phyloP scores from a whole-genome alignment of 306 rosid species.

The Ochetophila trinervis region DNA sequence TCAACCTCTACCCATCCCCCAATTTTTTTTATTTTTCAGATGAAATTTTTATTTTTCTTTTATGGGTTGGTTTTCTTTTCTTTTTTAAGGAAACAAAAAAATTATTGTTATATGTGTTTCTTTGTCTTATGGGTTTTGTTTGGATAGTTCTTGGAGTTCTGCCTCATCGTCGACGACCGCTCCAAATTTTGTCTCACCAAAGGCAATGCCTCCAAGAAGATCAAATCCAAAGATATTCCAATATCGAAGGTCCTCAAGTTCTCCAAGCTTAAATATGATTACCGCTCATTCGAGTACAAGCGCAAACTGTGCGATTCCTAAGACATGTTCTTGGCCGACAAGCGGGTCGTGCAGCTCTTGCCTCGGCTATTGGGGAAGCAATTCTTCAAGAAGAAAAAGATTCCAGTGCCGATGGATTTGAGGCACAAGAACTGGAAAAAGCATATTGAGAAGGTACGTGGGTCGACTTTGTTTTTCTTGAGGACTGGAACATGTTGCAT shows the following conservation, averaged over 20 bases:
- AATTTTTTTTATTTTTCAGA: too few relatives aligned
- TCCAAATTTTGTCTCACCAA: conserved; percentile 47
- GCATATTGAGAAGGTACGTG: conserved; percentile 53
- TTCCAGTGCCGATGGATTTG: conserved; percentile 76
- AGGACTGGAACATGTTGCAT: conserved; percentile 77
- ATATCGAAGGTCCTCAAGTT: conserved; percentile 54
- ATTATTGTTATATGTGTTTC: too few relatives aligned
- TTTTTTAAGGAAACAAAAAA: too few relatives aligned
- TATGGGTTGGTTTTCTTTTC: too few relatives aligned
- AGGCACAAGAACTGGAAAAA: conserved; percentile 70
- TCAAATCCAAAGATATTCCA: conserved; percentile 51
- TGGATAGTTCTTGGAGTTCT: conserved; percentile 48
- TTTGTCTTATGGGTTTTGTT: too few relatives aligned
- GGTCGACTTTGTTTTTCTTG: conserved; percentile 49
- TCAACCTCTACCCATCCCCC: too few relatives aligned
- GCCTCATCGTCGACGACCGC: conserved; percentile 74
- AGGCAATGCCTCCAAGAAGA: conserved; percentile 40
- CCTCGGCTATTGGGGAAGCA: conserved; percentile 62
- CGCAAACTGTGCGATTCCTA: conserved; percentile 64
- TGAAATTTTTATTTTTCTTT: too few relatives aligned
- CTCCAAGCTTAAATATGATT: conserved; percentile 65
- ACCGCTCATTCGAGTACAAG: conserved; percentile 66
- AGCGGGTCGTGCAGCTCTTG: conserved; percentile 44
- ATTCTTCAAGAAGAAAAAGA: conserved; percentile 72
- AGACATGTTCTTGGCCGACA: conserved; percentile 64